Evolutionary conservation across 495 filamentous ascomycete species (phyloP), one percentile per base, ranked within the genome.

Genomic region (Sordaria brevicollis): DNA sequence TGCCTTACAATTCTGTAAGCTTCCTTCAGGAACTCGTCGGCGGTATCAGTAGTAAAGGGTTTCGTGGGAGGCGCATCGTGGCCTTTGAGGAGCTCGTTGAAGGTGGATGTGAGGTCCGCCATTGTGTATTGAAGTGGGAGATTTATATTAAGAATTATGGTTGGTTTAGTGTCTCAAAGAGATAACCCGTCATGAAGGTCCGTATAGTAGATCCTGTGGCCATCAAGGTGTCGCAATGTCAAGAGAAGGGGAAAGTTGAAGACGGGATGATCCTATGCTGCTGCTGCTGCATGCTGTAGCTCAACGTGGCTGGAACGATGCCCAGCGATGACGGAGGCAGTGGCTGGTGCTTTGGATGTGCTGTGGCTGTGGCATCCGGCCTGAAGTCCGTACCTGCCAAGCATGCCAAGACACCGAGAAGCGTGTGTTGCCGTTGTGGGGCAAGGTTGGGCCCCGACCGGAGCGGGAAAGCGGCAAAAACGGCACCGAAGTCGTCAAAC

Each of bases 11-110:
- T 99, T 80, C 89, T 87, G 81, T 97, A 93, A 65, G 95, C 95
- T 83, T 98, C 96, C 80, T 95, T 94, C 36, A 99, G 85, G 78
- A 98, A 99, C 81, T 92, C 91, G 77, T 97, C 93, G 66, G 91
- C 82, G 41, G 80, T 81, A 38, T 86, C 78, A 5, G 79, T 66
- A 37, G 81, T 83, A 71, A 87, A 84, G 35, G 79, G 74, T 31
- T 75, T 77, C 39, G 83, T 82, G 15, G 78, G 80, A 25, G 83
- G 66, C 0, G 74, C 81, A 74, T 86, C 81, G 69, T 87, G 87
- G 69, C 82, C 78, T 69, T 85, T 84, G 3, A 96, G 85, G 35
- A 92, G 85, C 66, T 87, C 81, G 78, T 90, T 88, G 81, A 96
- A 88, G 17, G 86, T 77, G 7, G 89, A 84, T 3, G 92, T 94